A percentile compares a stretch with the other conserved stretches of the same genome.
phyloP scores from a whole-genome alignment of 1,139 yeast genomes.

The Scheffersomyces parashehatae region DNA sequence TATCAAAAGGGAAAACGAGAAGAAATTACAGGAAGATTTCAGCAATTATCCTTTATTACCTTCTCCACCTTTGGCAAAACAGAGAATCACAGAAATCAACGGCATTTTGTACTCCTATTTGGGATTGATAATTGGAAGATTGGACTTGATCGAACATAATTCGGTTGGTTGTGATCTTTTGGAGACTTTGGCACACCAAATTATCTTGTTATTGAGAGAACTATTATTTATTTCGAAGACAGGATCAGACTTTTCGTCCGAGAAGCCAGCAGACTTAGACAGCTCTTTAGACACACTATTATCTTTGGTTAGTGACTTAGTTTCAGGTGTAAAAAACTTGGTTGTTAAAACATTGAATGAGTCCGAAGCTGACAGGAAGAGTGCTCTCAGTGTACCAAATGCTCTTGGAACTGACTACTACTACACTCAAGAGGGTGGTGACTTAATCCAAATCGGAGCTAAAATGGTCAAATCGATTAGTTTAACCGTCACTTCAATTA shows the following conservation, averaged over 20 bases:
- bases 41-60: conserved; percentile 45
- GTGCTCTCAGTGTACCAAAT: conserved; percentile 4
- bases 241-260: conserved; percentile 43
- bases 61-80: conserved; percentile 67
- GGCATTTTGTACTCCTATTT: conserved; percentile 69
- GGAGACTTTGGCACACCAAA: conserved; percentile 67
- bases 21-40: conserved; percentile 38
- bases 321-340: conserved; percentile 60
- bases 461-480: conserved; percentile 63
- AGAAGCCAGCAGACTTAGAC: conserved; percentile 50
- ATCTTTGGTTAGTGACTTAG: conserved; percentile 65
- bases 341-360: conserved; percentile 56
- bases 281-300: conserved; percentile 57
- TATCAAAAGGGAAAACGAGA: conserved; percentile 38
- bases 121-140: conserved; percentile 68
- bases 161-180: conserved; percentile 66
- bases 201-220: conserved; percentile 64
- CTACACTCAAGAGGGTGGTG: conserved; percentile 68
- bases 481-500: conserved; percentile 46
- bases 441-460: conserved; percentile 60
- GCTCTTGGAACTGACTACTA: conserved; percentile 30
- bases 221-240: conserved; percentile 63
- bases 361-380: conserved; percentile 24
- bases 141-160: conserved; percentile 75
- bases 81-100: conserved; percentile 73